phyloP scores from a whole-genome alignment of 31 red algal genomes.

The Endocladia muricata region DNA sequence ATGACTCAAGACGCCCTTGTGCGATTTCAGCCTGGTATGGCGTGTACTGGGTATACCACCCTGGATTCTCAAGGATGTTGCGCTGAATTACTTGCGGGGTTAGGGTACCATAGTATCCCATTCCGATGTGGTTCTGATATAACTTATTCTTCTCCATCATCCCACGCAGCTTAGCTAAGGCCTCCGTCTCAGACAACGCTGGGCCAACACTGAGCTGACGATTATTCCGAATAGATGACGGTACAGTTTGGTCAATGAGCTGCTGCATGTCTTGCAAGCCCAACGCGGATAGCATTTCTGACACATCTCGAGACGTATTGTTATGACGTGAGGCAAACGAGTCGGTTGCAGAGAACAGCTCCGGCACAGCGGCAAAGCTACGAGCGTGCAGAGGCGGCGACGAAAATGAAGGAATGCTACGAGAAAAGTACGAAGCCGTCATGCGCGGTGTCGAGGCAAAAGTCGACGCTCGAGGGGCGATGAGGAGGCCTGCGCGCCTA shows the following conservation, averaged over 20 bases:
- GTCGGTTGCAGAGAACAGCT: slow-evolving; percentile 60
- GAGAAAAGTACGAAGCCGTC: background rate
- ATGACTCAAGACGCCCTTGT: slow-evolving; percentile 94
- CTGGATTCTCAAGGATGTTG: slow-evolving; percentile 97
- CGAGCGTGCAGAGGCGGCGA: slow-evolving; percentile 21
- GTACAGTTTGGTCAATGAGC: slow-evolving; percentile 89
- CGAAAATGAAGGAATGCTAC: background rate
- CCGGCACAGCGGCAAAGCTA: slow-evolving; percentile 55
- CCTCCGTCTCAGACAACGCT: slow-evolving; percentile 85
- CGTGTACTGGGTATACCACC: slow-evolving; percentile 99
- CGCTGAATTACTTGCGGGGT: slow-evolving; percentile 89
- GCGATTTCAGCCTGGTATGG: slow-evolving; percentile 99
- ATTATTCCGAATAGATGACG: slow-evolving; percentile 76
- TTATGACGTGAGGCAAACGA: slow-evolving; percentile 57
- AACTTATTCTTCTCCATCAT: slow-evolving; percentile 85
- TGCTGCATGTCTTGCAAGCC: slow-evolving; percentile 67
- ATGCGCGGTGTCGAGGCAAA: background rate
- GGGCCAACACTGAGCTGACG: slow-evolving; percentile 51
- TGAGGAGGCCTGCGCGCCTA: slow-evolving; percentile 55
- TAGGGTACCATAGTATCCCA: slow-evolving; percentile 98
- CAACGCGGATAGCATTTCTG: slow-evolving; percentile 70
- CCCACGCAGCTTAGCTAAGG: slow-evolving; percentile 62
- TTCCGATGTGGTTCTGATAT: slow-evolving; percentile 91
- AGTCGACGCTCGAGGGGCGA: slow-evolving; percentile 29
- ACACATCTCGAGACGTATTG: slow-evolving; percentile 38